A percentile compares a stretch with the other conserved stretches of the same genome.
Conservation (phyloP, 2,329 filamentous ascomycete species). For the Colletotrichum phormii region DNA sequence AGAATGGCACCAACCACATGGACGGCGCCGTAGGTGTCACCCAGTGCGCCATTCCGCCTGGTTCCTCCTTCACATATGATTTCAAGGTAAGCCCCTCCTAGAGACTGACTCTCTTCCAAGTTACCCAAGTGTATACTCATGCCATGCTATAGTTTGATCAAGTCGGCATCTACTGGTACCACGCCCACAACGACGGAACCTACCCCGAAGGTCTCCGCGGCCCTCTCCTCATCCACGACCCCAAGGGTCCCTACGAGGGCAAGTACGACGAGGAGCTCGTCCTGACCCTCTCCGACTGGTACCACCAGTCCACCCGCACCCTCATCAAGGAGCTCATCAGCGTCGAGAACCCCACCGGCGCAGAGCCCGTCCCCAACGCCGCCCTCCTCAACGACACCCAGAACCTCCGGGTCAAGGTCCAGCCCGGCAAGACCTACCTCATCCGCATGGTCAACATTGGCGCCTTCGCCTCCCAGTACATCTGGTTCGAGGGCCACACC, state of each 20-base stretch:
- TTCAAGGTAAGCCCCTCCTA: conserved; percentile 57
- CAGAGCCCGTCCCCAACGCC: conserved; percentile 65
- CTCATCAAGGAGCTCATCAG: conserved; percentile 61
- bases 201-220: conserved; percentile 71
- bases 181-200: conserved; percentile 58
- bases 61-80: conserved; percentile 65
- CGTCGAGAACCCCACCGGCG: conserved; percentile 60
- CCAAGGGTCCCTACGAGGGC: conserved; percentile 57
- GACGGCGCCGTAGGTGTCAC: conserved; percentile 69
- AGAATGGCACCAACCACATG: conserved; percentile 68
- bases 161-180: conserved; percentile 66
- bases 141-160: conserved; percentile 31
- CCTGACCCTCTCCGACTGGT: conserved; percentile 71
- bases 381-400: conserved; percentile 64
- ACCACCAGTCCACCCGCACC: conserved; percentile 65
- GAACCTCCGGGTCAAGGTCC: conserved; percentile 55
- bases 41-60: conserved; percentile 67
- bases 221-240: conserved; percentile 67
- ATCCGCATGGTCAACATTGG: conserved; percentile 65
- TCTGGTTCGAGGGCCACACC: conserved; percentile 57
- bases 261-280: conserved; percentile 66
- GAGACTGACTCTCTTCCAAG: neutral
- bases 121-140: neutral
- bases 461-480: conserved; percentile 61
- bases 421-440: conserved; percentile 63